Evolutionary conservation across 371 early-diverging fungal species (phyloP), one percentile per base, ranked within the genome.

Genomic region (Mycotypha africana): DNA sequence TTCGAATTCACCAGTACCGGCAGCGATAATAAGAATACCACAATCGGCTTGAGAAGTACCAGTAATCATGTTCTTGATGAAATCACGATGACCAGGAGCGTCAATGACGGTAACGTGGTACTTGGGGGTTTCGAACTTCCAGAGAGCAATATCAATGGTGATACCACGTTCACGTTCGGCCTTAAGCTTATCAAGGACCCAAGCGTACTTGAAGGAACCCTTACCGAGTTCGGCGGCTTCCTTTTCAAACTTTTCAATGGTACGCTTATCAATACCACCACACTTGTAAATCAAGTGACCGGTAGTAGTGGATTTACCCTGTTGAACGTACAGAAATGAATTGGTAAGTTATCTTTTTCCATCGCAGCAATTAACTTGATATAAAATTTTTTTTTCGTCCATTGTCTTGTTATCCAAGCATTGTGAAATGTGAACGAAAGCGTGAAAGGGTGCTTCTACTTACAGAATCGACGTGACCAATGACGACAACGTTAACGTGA

Each of bases 1-100:
- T 58, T 95, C 93, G 87, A 98, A 98, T 80, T 97, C 98, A 81
- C 94, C 95, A 60, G 66, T 66, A 62, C 86, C 86, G 57, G 91
- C 92, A 66, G 93, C 92, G 71, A 98, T 89, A 58, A 98, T 91
- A 51, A 99, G 85, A 61, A 99, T 84, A 67, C 94, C 98, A 68
- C 89, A 89, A 66, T 95, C 96, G 53, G 87, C 99, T 88, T 79
- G 82, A 48, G 64, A 65, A 47, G 62, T 93, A 78, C 97, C 98
- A 64, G 92, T 91, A 69, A 99, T 96, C 98, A 98, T 97, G 92
- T 95, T 97, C 84, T 92, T 90, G 80, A 99, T 94, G 85, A 95
- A 99, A 77, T 94, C 93, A 75, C 95, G 89, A 84, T 99, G 99
- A 38, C 99, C 99, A 43, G 99, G 99, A 62, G 98, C 96, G 74